Conservation (phyloP, 305 asterid genomes). For the Galium porrigens region DNA sequence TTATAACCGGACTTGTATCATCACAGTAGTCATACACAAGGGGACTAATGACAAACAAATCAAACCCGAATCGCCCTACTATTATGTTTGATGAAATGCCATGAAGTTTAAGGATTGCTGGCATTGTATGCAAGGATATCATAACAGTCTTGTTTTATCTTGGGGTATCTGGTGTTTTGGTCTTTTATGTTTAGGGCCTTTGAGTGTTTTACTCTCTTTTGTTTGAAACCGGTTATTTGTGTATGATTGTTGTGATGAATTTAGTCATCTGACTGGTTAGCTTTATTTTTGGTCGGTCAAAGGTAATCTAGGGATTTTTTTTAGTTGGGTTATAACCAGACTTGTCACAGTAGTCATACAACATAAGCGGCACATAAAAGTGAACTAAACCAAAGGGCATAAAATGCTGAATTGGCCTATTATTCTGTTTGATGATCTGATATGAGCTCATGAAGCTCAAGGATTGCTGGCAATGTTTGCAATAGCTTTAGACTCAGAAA, state of each 20-base stretch:
- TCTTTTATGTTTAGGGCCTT: neutral
- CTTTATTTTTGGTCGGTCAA: neutral
- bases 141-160: neutral
- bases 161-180: neutral
- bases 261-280: neutral
- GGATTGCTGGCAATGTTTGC: neutral
- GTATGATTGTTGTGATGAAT: neutral
- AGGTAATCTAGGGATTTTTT: neutral
- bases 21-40: too few species aligned
- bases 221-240: neutral
- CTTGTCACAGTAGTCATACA: neutral
- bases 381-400: neutral
- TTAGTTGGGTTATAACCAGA: neutral
- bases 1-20: neutral
- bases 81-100: neutral
- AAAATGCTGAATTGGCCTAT: neutral
- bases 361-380: neutral
- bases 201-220: neutral
- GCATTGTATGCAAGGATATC: neutral
- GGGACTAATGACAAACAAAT: neutral
- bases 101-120: neutral
- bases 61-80: neutral
- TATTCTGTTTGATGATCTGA: constrained; percentile 3
- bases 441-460: neutral
- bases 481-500: neutral